Percentiles rank a stretch among this genome's conserved stretches.
Evolutionary conservation across 139 green algal species (phyloP).

Genomic region (Chlamydomonas incerta): DNA sequence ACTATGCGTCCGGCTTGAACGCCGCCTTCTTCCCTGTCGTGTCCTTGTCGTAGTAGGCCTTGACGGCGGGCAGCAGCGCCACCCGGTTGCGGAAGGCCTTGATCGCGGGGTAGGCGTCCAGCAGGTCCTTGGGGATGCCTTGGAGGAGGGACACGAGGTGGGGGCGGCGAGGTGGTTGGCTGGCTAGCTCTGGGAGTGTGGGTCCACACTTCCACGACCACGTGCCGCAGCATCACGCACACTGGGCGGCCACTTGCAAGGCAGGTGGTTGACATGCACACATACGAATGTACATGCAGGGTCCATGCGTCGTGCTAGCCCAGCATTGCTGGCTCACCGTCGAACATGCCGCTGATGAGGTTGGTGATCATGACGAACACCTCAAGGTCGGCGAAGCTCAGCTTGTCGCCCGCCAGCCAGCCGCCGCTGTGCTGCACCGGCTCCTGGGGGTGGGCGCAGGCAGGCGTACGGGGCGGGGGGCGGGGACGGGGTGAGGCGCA

Average conservation of each 20-base stretch:
- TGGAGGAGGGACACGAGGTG: not conserved
- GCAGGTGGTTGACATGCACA: too few species aligned
- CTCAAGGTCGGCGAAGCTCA: slow-evolving; percentile 36
- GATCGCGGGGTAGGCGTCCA: slow-evolving; percentile 36
- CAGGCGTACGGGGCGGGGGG: not conserved
- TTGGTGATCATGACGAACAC: slow-evolving; percentile 35
- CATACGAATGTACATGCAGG: too few species aligned
- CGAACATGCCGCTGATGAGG: slow-evolving; percentile 33
- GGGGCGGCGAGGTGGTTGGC: not conserved
- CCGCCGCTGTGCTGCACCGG: not conserved
- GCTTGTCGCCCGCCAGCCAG: slow-evolving; percentile 39
- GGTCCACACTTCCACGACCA: too few species aligned
- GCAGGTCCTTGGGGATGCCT: slow-evolving; percentile 31
- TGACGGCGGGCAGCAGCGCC: slow-evolving; percentile 9
- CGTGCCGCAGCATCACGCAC: not conserved
- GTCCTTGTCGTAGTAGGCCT: slow-evolving; percentile 28
- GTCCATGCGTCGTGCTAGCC: too few species aligned
- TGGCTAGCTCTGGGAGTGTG: not conserved
- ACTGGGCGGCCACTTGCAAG: not conserved
- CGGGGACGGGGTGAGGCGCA: too few species aligned
- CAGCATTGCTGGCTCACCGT: slow-evolving; percentile 46
- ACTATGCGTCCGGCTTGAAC: slow-evolving; percentile 29
- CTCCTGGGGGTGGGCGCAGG: not conserved
- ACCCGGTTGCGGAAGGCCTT: slow-evolving; percentile 49
- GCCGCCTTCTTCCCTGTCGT: not conserved